Evolutionary conservation across 1,284 basidiomycete species (phyloP).

Genomic region (Leccinum solheimii): DNA sequence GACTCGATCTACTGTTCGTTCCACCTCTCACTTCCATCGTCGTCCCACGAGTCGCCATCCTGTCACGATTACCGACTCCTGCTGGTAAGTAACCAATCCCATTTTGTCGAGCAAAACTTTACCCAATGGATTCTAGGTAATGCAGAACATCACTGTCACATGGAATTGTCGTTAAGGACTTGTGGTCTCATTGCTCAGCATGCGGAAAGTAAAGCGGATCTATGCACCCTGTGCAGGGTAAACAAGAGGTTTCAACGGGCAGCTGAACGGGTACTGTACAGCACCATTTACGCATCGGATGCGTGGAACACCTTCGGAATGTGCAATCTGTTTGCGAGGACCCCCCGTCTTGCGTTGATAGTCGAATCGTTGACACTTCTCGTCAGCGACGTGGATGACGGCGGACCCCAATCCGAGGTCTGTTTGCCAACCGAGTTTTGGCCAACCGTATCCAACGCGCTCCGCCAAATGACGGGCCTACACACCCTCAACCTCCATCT

Average conservation of each 20-base stretch:
- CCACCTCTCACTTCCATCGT: background rate
- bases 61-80: background rate
- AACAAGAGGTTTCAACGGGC: constrained; percentile 53
- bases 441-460: constrained; percentile 47
- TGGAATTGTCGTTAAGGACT: constrained; percentile 59
- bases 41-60: background rate
- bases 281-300: constrained; percentile 50
- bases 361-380: constrained; percentile 56
- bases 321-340: constrained; percentile 47
- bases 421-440: constrained; percentile 46
- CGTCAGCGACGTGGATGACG: constrained; percentile 24
- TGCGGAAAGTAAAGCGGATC: constrained; percentile 50
- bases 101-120: background rate
- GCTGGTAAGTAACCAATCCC: constrained; percentile 12
- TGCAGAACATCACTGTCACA: constrained; percentile 30
- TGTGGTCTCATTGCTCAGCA: constrained; percentile 55
- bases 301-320: constrained; percentile 40
- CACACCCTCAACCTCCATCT: constrained; percentile 49
- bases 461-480: constrained; percentile 45
- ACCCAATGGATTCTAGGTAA: constrained; percentile 15
- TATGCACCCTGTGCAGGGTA: constrained; percentile 55
- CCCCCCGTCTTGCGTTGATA: constrained; percentile 47
- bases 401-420: background rate
- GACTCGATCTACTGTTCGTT: background rate
- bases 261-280: constrained; percentile 60